Conservation (phyloP, 148 eudicot genomes). For the Polygonum maritimum region DNA sequence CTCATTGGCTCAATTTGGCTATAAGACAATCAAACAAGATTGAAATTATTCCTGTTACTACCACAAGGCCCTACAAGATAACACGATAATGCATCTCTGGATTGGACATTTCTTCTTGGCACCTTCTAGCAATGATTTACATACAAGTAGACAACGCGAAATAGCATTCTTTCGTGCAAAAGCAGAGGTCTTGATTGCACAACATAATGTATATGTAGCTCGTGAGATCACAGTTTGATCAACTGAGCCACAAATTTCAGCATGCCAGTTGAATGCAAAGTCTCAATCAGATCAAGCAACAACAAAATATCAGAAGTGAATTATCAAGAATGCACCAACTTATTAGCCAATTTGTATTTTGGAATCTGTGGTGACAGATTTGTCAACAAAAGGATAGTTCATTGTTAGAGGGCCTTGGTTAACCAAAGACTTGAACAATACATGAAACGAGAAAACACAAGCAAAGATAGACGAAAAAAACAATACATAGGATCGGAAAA, state of each 20-base stretch:
- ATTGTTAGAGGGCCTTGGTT: neutral
- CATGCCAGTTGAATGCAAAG: neutral
- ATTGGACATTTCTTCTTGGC: neutral
- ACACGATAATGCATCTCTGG: neutral
- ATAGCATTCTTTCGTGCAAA: neutral
- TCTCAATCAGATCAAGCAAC: neutral
- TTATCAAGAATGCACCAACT: neutral
- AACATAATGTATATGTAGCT: neutral
- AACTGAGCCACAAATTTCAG: neutral
- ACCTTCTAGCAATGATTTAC: neutral
- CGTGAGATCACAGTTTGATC: no score
- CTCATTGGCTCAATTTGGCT: neutral
- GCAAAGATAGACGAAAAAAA: neutral
- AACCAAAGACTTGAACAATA: neutral
- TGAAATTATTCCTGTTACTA: neutral
- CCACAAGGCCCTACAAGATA: neutral
- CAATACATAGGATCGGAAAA: neutral
- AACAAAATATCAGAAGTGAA: neutral
- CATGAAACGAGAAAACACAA: neutral
- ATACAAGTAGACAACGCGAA: neutral
- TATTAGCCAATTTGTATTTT: neutral
- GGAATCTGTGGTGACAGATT: neutral
- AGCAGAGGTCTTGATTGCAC: neutral
- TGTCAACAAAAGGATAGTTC: neutral
- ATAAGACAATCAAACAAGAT: neutral